These are phyloP conservation scores for Fistulifera solaris DNA, from an alignment of 108 stramenopile genomes.

Conservation along the genomic window DNA sequence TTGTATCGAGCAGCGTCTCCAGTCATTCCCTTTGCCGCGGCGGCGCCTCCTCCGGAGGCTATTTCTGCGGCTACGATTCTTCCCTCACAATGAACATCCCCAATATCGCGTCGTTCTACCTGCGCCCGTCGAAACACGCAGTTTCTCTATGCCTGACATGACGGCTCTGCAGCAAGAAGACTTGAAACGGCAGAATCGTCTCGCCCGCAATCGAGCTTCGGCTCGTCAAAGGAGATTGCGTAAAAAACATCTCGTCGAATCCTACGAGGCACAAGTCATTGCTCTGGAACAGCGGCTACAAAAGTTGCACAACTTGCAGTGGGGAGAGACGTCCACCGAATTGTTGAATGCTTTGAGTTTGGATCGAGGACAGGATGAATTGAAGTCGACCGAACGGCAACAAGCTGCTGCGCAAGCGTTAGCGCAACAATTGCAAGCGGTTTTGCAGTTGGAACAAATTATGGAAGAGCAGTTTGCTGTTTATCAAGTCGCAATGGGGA, in stretches of 20 bases:
- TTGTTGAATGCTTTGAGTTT: constrained; percentile 62
- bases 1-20: constrained; percentile 11
- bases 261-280: constrained; percentile 82
- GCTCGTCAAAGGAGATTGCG: constrained; percentile 66
- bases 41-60: not conserved
- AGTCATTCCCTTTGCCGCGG: not conserved
- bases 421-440: constrained; percentile 70
- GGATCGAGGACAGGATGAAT: constrained; percentile 76
- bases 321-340: too few species aligned
- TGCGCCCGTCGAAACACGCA: constrained; percentile 16
- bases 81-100: not conserved
- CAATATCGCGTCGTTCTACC: not conserved
- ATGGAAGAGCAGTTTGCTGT: constrained; percentile 55
- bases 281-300: constrained; percentile 65
- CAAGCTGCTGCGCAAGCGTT: constrained; percentile 56
- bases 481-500: constrained; percentile 20
- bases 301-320: constrained; percentile 58
- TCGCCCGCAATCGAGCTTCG: constrained; percentile 76
- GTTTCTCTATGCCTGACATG: constrained; percentile 72
- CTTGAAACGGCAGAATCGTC: constrained; percentile 70
- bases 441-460: constrained; percentile 45
- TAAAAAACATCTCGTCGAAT: constrained; percentile 84
- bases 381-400: constrained; percentile 45
- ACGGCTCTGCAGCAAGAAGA: constrained; percentile 65
- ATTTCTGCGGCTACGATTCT: not conserved